Conservation (phyloP, 768 basidiomycete genomes). For the Gloeopeniophorella convolvens region DNA sequence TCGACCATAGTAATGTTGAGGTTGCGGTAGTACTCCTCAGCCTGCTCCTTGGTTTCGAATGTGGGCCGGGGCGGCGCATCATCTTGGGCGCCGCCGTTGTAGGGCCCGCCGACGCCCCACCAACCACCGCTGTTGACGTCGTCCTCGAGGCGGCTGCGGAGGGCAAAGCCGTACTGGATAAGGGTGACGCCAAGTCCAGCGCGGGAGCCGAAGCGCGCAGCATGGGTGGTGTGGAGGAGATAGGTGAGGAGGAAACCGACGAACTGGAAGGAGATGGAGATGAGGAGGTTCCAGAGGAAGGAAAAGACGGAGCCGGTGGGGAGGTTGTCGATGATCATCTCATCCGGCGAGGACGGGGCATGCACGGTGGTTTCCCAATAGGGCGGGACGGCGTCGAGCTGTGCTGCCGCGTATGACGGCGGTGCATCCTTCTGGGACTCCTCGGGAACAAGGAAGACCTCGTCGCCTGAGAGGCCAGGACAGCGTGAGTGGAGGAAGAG, state of each 20-base stretch:
- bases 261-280: slow-evolving; percentile 96
- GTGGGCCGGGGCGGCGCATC: not conserved
- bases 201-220: slow-evolving; percentile 86
- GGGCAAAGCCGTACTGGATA: slow-evolving; percentile 89
- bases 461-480: slow-evolving; percentile 45
- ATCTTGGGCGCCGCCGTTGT: not conserved
- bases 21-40: slow-evolving; percentile 18
- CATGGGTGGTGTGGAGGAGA: slow-evolving; percentile 88
- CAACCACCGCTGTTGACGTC: slow-evolving; percentile 24
- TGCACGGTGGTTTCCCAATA: slow-evolving; percentile 99
- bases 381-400: slow-evolving; percentile 92
- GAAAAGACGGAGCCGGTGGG: slow-evolving; percentile 78
- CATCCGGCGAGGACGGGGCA: slow-evolving; percentile 67
- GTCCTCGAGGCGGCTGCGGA: slow-evolving; percentile 48
- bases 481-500: slow-evolving; percentile 13
- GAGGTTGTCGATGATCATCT: slow-evolving; percentile 86
- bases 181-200: slow-evolving; percentile 95
- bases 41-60: slow-evolving; percentile 16
- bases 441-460: slow-evolving; percentile 74
- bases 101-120: slow-evolving; percentile 1
- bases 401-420: slow-evolving; percentile 87
- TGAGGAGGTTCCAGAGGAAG: slow-evolving; percentile 88
- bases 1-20: slow-evolving; percentile 23
- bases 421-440: slow-evolving; percentile 77
- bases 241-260: slow-evolving; percentile 91